Evolutionary conservation across 2,329 filamentous ascomycete genomes (phyloP), one percentile per base, ranked within the genome.

Genomic region (Colletotrichum incanum): DNA sequence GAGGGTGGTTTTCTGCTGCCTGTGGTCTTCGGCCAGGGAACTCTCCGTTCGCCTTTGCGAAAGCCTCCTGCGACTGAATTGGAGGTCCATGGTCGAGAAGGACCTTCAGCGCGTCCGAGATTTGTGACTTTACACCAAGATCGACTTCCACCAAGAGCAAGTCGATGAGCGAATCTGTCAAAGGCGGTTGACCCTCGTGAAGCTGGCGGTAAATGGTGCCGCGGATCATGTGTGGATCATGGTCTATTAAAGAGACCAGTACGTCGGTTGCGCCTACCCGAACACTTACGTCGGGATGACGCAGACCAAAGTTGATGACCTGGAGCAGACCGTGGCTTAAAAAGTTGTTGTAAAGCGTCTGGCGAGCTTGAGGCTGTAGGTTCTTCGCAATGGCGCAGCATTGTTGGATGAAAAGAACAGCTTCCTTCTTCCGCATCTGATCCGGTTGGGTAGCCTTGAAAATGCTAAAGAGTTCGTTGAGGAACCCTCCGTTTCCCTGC

Each of bases 361-460:
- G 92, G 72, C 96, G 90, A 9, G 91, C 92, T 34, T 93, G 93
- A 2, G 93, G 93, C 80, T 98, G 96, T 23, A 99, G 87, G 78
- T 95, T 98, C 85, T 99, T 99, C 1, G 95, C 94, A 77, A 98
- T 96, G 4, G 92, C 90, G 76, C 95, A 97, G 83, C 96, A 98
- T 81, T 98, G 95, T 81, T 98, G 95, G 72, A 99, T 96, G 81
- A 99, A 98, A 47, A 97, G 88, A 14, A 99, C 96, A 0, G 94
- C 96, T 77, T 98, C 94, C 82, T 98, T 98, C 83, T 96, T 97
- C 72, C 93, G 91, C 78, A 90, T 91, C 64, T 89, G 85, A 61
- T 93, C 91, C 64, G 85, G 83, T 72, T 91, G 90, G 31, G 91
- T 86, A 0, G 90, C 85, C 26, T 88, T 89, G 78, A 98, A 98